Evolutionary conservation across 768 basidiomycete species (phyloP).

Genomic region (Cystoderma amianthinum): DNA sequence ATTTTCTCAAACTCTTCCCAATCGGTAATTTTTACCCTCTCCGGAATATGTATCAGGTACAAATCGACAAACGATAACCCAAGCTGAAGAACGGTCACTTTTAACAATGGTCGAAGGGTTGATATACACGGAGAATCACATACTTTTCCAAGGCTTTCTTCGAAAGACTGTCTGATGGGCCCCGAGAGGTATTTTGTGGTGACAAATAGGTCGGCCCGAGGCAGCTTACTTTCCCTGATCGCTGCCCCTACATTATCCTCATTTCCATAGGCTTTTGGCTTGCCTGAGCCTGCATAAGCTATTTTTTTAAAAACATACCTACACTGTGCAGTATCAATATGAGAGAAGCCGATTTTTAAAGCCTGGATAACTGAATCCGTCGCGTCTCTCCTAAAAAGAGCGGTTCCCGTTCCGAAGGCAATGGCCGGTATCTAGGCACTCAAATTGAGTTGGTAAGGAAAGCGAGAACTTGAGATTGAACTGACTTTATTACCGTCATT

Average conservation of each 20-base stretch:
- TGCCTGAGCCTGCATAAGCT: too few species aligned
- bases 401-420: conserved; percentile 56
- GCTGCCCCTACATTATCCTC: conserved; percentile 29
- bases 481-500: conserved; percentile 34
- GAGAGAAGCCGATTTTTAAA: conserved; percentile 51
- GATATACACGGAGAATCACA: too few species aligned
- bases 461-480: conserved; percentile 1
- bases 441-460: background rate
- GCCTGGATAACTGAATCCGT: conserved; percentile 50
- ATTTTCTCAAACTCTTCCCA: conserved; percentile 58
- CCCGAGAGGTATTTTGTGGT: conserved; percentile 48
- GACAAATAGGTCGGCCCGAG: conserved; percentile 39
- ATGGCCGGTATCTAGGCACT: conserved; percentile 50
- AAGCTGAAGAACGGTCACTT: too few species aligned
- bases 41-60: conserved; percentile 61
- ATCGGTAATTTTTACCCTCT: conserved; percentile 23
- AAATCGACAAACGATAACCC: conserved; percentile 56
- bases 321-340: conserved; percentile 61
- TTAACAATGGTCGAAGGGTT: too few species aligned
- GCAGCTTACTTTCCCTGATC: conserved; percentile 38
- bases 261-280: conserved; percentile 9
- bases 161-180: conserved; percentile 31
- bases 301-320: too few species aligned
- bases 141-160: conserved; percentile 42
- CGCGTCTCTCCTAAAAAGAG: conserved; percentile 37